Evolutionary conservation across 2,329 filamentous ascomycete species (phyloP).

Genomic region (Beauveria asiatica): DNA sequence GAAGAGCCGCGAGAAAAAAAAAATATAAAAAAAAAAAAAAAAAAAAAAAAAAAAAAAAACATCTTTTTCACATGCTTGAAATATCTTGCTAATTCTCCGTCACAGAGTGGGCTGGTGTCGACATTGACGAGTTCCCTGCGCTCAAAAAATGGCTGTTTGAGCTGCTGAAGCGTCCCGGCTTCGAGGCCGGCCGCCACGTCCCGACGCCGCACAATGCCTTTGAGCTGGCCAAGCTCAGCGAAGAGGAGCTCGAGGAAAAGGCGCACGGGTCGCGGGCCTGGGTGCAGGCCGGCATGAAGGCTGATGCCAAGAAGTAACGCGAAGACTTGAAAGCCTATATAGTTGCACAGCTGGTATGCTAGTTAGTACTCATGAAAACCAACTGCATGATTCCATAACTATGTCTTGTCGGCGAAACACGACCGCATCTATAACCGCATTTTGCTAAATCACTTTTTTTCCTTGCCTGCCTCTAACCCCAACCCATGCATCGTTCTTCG

Average conservation of each 20-base stretch:
- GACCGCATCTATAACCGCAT: neutral
- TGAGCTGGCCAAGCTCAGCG: slow-evolving; percentile 27
- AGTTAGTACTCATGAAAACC: neutral
- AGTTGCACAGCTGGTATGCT: neutral
- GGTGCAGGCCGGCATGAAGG: slow-evolving; percentile 63
- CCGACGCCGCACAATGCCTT: slow-evolving; percentile 58
- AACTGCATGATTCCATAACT: neutral
- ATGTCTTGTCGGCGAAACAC: too few relatives aligned
- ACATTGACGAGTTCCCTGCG: slow-evolving; percentile 66
- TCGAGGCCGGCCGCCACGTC: slow-evolving; percentile 69
- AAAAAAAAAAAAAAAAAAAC: too few relatives aligned
- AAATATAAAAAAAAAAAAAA: too few relatives aligned
- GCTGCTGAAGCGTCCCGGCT: slow-evolving; percentile 58
- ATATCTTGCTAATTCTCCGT: neutral
- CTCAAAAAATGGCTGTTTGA: slow-evolving; percentile 70
- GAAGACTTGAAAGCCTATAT: too few relatives aligned
- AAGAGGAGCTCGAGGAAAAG: slow-evolving; percentile 48
- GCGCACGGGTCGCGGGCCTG: slow-evolving; percentile 48
- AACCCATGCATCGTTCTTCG: neutral
- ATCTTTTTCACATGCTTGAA: too few relatives aligned
- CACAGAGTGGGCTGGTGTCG: slow-evolving; percentile 33
- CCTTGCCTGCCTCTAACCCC: neutral
- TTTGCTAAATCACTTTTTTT: neutral
- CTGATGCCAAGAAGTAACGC: slow-evolving; percentile 49
- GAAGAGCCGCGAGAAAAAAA: too few relatives aligned